Base-by-base conservation (phyloP, 2,329 filamentous ascomycete species). In the Paecilomyces formosus region DNA sequence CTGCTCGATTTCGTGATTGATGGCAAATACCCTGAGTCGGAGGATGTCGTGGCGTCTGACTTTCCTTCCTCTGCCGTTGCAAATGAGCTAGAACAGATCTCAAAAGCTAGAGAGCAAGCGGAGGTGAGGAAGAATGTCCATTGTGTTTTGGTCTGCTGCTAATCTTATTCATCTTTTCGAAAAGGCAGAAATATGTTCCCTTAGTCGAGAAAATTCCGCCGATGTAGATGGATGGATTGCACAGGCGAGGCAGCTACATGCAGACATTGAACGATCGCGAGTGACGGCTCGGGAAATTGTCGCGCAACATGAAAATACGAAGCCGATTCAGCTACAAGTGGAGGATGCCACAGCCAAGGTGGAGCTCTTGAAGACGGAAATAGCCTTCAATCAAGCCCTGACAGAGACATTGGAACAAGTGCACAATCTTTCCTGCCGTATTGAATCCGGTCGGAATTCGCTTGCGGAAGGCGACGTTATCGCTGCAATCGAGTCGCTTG, bases 141-240 rank as follows among this genome's bases (percentile, higher is more conserved):
- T 45, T 45, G 15, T 8, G 35, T 45, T 45, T 1, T n/a, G 35
- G n/a, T 45, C 39, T 33, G 13, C 39, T 54, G 18, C 15, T 28
- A 8, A 18, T 18, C 22, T 51, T 28, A 45, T n/a, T 18, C 35
- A 5, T 30, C n/a, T 39, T 31, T 15, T 50, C 53, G 1, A 13
- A 28, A 52, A 89, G 86, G 76, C 82, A 60, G 87, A 95, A 66
- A 88, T 97, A 59, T 88, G 87, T 63, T 74, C 79, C 22, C 84
- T 94, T 61, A 95, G 92, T 73, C 84, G 86, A 68, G 86, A 91
- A 64, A 88, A 86, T 18, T 88, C 87, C 58, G 84, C 87, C 45
- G 88, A 95, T 67, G 88, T 96, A 55, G 88, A 91, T 69, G 84
- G 87, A 55, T 97, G 93, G 93, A 89, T 95, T 58, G 78, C 81